These are phyloP conservation scores for Hypericum perforatum DNA, from an alignment of 345 rosid species.

Conservation along the genomic window DNA sequence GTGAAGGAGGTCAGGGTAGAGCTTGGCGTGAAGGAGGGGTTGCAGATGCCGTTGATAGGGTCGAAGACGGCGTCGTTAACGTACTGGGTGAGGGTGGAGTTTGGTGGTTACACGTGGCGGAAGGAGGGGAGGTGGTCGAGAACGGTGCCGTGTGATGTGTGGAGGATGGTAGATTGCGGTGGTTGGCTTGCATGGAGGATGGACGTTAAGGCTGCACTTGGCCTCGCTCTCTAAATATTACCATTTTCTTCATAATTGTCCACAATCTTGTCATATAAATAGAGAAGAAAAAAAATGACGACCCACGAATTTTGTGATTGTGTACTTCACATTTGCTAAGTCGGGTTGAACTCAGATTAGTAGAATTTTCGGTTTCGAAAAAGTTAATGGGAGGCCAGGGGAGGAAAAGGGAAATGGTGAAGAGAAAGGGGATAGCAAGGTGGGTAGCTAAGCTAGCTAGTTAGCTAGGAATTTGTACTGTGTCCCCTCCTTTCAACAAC, in stretches of 20 bases:
- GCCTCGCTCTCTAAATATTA: conserved; percentile 18
- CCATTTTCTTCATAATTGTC: too few species aligned
- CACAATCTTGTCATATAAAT: too few species aligned
- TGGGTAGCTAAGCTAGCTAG: too few species aligned
- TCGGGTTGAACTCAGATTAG: too few species aligned
- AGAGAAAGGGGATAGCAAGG: too few species aligned
- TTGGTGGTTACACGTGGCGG: conserved; percentile 35
- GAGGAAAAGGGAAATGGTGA: conserved; percentile 35
- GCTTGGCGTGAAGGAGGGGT: conserved; percentile 25
- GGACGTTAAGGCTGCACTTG: conserved; percentile 65
- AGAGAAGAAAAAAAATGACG: background rate
- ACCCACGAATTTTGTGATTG: too few species aligned
- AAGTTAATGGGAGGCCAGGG: conserved; percentile 63
- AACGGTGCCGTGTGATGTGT: conserved; percentile 65
- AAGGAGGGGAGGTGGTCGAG: conserved; percentile 25
- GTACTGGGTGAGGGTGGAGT: conserved; percentile 30
- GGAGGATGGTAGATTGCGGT: conserved; percentile 40
- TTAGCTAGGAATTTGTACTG: too few species aligned
- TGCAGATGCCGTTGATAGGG: conserved; percentile 15
- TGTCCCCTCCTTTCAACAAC: too few species aligned
- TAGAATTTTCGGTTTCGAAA: conserved; percentile 8
- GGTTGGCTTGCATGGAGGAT: conserved; percentile 83
- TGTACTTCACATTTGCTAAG: too few species aligned
- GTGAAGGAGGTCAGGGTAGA: conserved; percentile 20
- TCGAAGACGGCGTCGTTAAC: conserved; percentile 20